A percentile compares a stretch with the other conserved stretches of the same genome.
phyloP scores from a whole-genome alignment of 495 filamentous ascomycete species.

The Chlorociboria aeruginascens region DNA sequence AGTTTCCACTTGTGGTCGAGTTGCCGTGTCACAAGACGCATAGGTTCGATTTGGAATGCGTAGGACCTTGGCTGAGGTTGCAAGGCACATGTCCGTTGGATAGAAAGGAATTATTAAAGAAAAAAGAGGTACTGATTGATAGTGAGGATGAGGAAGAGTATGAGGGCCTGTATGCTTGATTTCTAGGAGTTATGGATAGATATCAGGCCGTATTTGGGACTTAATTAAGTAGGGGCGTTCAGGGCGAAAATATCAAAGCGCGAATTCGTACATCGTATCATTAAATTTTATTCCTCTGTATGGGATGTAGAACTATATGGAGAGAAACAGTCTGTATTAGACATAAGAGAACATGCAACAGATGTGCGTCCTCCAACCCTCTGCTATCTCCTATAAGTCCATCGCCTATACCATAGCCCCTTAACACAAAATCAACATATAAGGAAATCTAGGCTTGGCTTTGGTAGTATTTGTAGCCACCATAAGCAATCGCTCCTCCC shows the following conservation, averaged over 20 bases:
- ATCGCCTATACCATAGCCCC: constrained; percentile 26
- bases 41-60: constrained; percentile 85
- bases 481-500: constrained; percentile 67
- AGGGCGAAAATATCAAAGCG: too few relatives aligned
- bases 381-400: background rate
- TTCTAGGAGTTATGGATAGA: background rate
- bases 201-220: too few relatives aligned
- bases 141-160: constrained; percentile 48
- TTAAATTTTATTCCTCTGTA: background rate
- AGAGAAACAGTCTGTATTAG: constrained; percentile 7
- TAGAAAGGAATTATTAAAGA: constrained; percentile 64
- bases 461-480: constrained; percentile 80
- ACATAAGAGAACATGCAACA: constrained; percentile 9
- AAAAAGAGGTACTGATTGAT: constrained; percentile 39
- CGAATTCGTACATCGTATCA: background rate
- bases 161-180: constrained; percentile 61
- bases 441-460: constrained; percentile 21
- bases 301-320: background rate
- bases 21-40: constrained; percentile 76
- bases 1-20: constrained; percentile 71
- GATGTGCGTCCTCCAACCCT: constrained; percentile 5
- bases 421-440: background rate
- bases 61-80: constrained; percentile 81
- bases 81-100: constrained; percentile 87
- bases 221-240: too few relatives aligned